Percentiles rank a stretch among this genome's conserved stretches.
Evolutionary conservation across 345 rosid species (phyloP).

Genomic region (Xanthoceras sorbifolium): DNA sequence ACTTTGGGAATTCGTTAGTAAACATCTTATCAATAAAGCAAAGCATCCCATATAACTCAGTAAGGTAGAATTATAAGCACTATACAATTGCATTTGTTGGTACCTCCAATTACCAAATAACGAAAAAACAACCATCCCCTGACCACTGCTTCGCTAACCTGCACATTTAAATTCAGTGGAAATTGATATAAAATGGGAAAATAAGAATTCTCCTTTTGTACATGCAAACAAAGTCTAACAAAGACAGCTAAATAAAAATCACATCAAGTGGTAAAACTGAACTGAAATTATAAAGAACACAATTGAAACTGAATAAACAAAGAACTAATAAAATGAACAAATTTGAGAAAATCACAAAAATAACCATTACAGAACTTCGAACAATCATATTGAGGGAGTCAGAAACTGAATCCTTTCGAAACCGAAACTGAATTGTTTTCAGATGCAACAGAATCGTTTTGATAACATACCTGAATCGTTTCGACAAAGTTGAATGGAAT

Average conservation of each 20-base stretch:
- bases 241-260: not conserved
- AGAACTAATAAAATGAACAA: no score
- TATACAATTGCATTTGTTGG: conserved; percentile 7
- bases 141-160: conserved; percentile 99
- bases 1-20: conserved; percentile 5
- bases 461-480: no score
- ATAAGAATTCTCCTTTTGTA: conserved; percentile 4
- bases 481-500: no score
- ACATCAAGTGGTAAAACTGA: not conserved
- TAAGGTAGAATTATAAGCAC: not conserved
- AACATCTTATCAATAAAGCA: not conserved
- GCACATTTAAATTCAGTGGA: conserved; percentile 34
- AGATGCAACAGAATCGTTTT: no score
- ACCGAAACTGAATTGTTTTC: no score
- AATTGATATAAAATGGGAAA: conserved; percentile 18
- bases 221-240: conserved; percentile 16
- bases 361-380: no score
- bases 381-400: no score
- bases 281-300: no score
- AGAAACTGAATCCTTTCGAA: no score
- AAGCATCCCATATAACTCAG: conserved; percentile 10
- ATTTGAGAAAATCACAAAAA: no score
- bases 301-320: no score
- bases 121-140: conserved; percentile 97
- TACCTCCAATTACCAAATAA: conserved; percentile 98